Conservation (phyloP, 108 stramenopile genomes). For the Schizochytrium sp. region DNA sequence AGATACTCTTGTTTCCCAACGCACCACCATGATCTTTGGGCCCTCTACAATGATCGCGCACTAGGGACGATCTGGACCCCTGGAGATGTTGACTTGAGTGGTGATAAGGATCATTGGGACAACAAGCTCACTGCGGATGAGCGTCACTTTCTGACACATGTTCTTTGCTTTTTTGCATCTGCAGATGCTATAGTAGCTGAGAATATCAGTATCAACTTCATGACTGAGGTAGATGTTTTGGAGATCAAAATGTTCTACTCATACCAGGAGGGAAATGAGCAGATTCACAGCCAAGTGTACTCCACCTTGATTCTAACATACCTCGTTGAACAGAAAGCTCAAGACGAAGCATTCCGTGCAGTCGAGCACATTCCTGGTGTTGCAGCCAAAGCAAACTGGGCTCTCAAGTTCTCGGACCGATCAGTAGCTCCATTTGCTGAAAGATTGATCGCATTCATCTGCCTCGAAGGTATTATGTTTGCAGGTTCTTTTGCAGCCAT, state of each 20-base stretch:
- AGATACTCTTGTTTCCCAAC: background rate
- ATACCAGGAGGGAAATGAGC: background rate
- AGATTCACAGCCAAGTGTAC: background rate
- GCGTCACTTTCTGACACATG: slow-evolving; percentile 16
- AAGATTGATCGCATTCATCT: background rate
- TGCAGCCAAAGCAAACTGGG: background rate
- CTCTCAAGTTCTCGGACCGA: slow-evolving; percentile 8
- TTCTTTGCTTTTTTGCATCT: background rate
- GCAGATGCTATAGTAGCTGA: background rate
- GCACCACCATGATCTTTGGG: background rate
- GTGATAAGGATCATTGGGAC: background rate
- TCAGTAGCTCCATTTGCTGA: background rate
- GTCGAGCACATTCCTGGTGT: background rate
- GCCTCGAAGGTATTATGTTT: slow-evolving; percentile 30
- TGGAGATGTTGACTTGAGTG: background rate
- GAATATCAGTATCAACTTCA: background rate
- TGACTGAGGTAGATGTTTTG: background rate
- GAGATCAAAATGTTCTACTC: background rate
- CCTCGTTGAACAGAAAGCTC: background rate
- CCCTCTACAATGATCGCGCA: background rate
- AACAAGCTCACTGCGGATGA: background rate
- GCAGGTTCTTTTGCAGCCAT: slow-evolving; percentile 20
- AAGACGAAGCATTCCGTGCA: background rate
- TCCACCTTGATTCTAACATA: background rate
- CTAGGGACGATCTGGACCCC: background rate